These are phyloP conservation scores for Herpotrichia juniperi DNA, from an alignment of 2,329 filamentous ascomycete genomes.

Conservation along the genomic window DNA sequence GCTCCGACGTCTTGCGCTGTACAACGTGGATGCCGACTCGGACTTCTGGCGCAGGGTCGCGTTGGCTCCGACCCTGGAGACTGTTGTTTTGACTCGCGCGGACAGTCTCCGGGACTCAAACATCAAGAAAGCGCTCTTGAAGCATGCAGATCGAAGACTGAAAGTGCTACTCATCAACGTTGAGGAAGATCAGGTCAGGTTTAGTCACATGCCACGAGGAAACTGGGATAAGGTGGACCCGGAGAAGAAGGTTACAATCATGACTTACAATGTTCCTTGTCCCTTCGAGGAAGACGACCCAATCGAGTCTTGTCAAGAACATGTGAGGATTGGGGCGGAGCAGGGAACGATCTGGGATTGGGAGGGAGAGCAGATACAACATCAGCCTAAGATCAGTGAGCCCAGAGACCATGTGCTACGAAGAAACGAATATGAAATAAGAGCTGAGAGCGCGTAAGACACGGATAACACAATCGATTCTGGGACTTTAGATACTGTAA, in stretches of 20 bases:
- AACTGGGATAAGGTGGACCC: slow-evolving; percentile 30
- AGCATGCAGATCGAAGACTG: slow-evolving; percentile 17
- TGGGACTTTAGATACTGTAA: no score
- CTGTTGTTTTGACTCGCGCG: slow-evolving; percentile 52
- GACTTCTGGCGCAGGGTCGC: slow-evolving; percentile 38
- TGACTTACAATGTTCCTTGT: slow-evolving; percentile 48
- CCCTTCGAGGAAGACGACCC: slow-evolving; percentile 49
- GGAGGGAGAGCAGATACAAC: slow-evolving; percentile 16
- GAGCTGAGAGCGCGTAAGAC: no score
- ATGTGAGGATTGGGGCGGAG: slow-evolving; percentile 50
- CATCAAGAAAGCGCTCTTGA: slow-evolving; percentile 51
- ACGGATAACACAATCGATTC: no score
- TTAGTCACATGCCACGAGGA: slow-evolving; percentile 25
- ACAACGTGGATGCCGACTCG: slow-evolving; percentile 48
- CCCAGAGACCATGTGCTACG: no score
- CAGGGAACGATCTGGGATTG: slow-evolving; percentile 42
- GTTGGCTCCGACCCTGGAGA: slow-evolving; percentile 45
- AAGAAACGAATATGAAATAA: no score
- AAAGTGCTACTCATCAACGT: slow-evolving; percentile 30
- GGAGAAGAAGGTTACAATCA: slow-evolving; percentile 46
- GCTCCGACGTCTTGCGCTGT: slow-evolving; percentile 52
- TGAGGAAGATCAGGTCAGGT: slow-evolving; percentile 18
- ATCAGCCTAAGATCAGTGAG: not conserved
- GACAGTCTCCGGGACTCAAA: slow-evolving; percentile 44
- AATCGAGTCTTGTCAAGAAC: slow-evolving; percentile 47